Conservation (phyloP, 2,329 filamentous ascomycete genomes). For the Scedosporium dehoogii region DNA sequence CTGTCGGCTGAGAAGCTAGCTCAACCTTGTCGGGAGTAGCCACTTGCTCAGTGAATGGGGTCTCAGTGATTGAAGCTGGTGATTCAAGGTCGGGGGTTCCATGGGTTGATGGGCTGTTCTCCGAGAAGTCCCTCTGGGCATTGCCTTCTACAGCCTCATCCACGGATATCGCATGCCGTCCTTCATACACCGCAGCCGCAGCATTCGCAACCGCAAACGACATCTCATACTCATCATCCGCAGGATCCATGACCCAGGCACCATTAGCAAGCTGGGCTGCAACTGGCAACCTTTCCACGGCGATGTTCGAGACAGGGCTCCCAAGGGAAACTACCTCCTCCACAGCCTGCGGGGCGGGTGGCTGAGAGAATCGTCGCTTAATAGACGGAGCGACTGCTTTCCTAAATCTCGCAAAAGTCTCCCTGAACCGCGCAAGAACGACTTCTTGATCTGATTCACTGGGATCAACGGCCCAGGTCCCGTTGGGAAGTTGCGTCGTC, state of each 20-base stretch:
- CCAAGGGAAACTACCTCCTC: background rate
- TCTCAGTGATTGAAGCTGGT: background rate
- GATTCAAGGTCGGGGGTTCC: background rate
- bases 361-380: background rate
- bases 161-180: no score
- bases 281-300: background rate
- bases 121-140: no score
- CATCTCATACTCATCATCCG: background rate
- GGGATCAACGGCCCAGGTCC: background rate
- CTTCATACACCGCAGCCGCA: background rate
- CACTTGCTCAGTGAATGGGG: background rate
- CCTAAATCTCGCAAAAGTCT: background rate
- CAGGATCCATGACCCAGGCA: conserved; percentile 1
- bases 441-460: background rate
- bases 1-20: background rate
- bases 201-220: background rate
- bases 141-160: no score
- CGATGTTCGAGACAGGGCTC: background rate
- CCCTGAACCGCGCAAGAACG: background rate
- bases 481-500: background rate
- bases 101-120: background rate
- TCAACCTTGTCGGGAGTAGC: background rate
- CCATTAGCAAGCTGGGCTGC: background rate
- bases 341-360: background rate
- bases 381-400: background rate